Conservation (phyloP, 1,284 basidiomycete species). For the Pseudozyma flocculosa region DNA sequence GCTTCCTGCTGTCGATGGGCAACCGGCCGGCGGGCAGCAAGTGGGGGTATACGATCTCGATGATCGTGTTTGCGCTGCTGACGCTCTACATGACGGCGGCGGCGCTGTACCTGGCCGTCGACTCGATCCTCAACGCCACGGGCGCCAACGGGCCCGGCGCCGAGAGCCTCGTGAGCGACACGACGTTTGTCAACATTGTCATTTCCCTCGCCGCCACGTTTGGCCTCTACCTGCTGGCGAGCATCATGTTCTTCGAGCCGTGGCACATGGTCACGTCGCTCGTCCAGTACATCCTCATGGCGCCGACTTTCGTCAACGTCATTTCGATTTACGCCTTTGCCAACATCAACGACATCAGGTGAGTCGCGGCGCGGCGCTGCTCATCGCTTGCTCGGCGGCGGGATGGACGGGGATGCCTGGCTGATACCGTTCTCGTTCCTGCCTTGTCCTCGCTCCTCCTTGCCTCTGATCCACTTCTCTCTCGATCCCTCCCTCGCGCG, state of each 20-base stretch:
- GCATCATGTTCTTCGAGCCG: slow-evolving; percentile 53
- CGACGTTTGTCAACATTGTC: slow-evolving; percentile 52
- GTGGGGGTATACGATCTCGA: slow-evolving; percentile 47
- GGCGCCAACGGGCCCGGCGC: slow-evolving; percentile 17
- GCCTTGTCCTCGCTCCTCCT: too few relatives aligned
- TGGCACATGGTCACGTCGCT: slow-evolving; percentile 56
- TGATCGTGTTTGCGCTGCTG: slow-evolving; percentile 53
- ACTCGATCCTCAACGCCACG: slow-evolving; percentile 37
- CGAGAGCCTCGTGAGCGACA: slow-evolving; percentile 30
- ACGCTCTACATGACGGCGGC: slow-evolving; percentile 53
- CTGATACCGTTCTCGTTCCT: too few relatives aligned
- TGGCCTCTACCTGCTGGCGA: slow-evolving; percentile 52
- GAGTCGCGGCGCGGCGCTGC: background rate
- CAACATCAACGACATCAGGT: slow-evolving; percentile 50
- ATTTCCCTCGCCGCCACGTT: slow-evolving; percentile 54
- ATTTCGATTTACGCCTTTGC: slow-evolving; percentile 57
- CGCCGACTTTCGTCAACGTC: slow-evolving; percentile 55
- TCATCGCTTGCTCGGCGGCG: background rate
- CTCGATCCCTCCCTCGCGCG: background rate
- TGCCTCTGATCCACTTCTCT: background rate
- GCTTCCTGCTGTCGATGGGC: slow-evolving; percentile 56
- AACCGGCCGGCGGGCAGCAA: slow-evolving; percentile 54
- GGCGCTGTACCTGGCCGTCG: slow-evolving; percentile 48
- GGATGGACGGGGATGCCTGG: too few relatives aligned
- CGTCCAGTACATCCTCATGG: slow-evolving; percentile 53